Evolutionary conservation across 2,329 filamentous ascomycete species (phyloP).

Genomic region (Dactylellina sp.): DNA sequence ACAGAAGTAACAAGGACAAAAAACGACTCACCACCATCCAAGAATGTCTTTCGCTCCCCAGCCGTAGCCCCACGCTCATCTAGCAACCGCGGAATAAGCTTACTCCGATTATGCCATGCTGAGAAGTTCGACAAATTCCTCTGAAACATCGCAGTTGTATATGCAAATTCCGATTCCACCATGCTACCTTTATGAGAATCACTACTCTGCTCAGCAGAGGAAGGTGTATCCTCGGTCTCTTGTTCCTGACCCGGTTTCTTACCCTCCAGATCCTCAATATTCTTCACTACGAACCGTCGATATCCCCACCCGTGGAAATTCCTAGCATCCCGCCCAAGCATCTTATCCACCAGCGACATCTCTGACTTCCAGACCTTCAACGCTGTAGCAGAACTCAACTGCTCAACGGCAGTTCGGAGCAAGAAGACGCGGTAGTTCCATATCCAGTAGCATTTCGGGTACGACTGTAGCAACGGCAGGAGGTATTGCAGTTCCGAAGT

Average conservation of each 20-base stretch:
- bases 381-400: conserved; percentile 71
- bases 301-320: conserved; percentile 99
- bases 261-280: conserved; percentile 72
- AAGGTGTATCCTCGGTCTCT: neutral
- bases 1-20: conserved; percentile 2
- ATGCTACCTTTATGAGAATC: conserved; percentile 69
- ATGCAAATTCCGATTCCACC: conserved; percentile 83
- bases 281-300: conserved; percentile 79
- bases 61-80: conserved; percentile 76
- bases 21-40: conserved; percentile 74
- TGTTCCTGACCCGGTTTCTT: conserved; percentile 61
- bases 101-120: conserved; percentile 92
- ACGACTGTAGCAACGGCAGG: conserved; percentile 83
- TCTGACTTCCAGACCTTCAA: conserved; percentile 84
- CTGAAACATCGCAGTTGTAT: conserved; percentile 88
- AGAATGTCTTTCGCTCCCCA: conserved; percentile 73
- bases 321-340: conserved; percentile 84
- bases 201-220: neutral
- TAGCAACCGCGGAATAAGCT: conserved; percentile 81
- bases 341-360: conserved; percentile 83
- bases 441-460: conserved; percentile 99
- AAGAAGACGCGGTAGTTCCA: conserved; percentile 96
- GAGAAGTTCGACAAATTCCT: conserved; percentile 94
- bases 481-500: conserved; percentile 82
- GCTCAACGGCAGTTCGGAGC: conserved; percentile 75